Percentiles rank a stretch among this genome's conserved stretches.
phyloP scores from a whole-genome alignment of 495 filamentous ascomycete species.

The Penicillium maclennaniae region DNA sequence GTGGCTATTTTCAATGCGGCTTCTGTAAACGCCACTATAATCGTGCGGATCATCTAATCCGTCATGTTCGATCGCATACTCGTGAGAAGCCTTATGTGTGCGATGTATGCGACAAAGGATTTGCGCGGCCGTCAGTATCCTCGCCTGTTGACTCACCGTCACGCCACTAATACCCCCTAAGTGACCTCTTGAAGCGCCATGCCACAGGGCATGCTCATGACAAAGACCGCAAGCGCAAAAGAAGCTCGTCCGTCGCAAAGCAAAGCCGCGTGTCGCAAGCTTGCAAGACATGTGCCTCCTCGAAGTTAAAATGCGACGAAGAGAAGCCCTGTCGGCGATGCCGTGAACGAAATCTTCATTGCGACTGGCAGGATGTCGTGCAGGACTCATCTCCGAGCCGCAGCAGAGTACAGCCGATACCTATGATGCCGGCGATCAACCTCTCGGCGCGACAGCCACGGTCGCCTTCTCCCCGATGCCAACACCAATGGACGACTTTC shows the following conservation, averaged over 20 bases:
- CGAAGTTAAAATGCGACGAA: conserved; percentile 55
- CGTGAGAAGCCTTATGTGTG: conserved; percentile 51
- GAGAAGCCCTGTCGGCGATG: conserved; percentile 46
- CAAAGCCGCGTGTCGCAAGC: conserved; percentile 52
- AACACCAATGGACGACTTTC: conserved; percentile 15
- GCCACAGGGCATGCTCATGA: conserved; percentile 48
- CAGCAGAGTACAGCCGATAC: conserved; percentile 14
- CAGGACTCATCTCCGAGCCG: conserved; percentile 21
- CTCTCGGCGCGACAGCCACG: conserved; percentile 5
- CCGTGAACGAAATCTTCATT: conserved; percentile 40
- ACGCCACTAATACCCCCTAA: conserved; percentile 12
- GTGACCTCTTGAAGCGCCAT: conserved; percentile 53
- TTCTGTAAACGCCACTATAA: conserved; percentile 52
- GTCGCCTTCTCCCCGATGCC: conserved; percentile 14
- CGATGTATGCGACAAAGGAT: conserved; percentile 51
- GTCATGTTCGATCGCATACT: conserved; percentile 56
- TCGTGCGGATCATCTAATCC: conserved; percentile 54
- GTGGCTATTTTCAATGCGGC: conserved; percentile 49
- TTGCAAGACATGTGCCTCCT: conserved; percentile 49
- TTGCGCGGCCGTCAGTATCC: conserved; percentile 43
- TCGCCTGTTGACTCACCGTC: neutral
- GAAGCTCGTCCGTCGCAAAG: conserved; percentile 40
- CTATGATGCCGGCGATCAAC: neutral
- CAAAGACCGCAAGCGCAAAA: conserved; percentile 40
- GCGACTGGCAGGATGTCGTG: conserved; percentile 38